Base-by-base conservation (phyloP, 179 eudicot species). In the Gypsophila paniculata region DNA sequence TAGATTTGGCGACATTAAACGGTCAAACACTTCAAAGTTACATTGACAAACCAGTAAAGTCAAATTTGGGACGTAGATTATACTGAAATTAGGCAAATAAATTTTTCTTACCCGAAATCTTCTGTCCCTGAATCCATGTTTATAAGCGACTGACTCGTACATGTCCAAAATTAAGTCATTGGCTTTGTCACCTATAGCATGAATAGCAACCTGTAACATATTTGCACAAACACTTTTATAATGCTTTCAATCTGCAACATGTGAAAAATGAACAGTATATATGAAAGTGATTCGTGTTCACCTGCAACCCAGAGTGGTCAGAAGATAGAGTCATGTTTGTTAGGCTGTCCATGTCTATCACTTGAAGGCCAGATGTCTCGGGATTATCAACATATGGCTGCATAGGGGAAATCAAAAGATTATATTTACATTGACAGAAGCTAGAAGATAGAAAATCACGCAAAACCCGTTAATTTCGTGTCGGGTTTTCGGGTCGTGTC, bases 151-250 rank as follows among this genome's bases (percentile, higher is more conserved):
- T 70, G 88, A 86, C 71, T 84, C 81, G 79, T 91, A 94, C 86
- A 89, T 73, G 76, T 91, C 94, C 86, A 94, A 83, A 69, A 94
- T 79, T 80, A 89, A 75, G 74, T 82, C 96, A 84, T 91, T 91
- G 46, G 99, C 96, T 73, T 65, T 85, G 74, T 94, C 99, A 71
- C 99, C 99, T 76, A 94, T 91, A 61, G 96, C 96, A 84, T 94
- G 99, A 76, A 94, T 79, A 70, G 96, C 94, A 68, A 94, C 92
- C 99, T 93, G 85, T 62, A 52, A 60, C 23, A 42, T 3, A 8
- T 42, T 55, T 32, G 42, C 39, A 70, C 13, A 75, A 44, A 8
- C 60, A 13, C 11, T 44, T 46, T 29, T 62, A 62, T 36, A 49
- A 6, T 42, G 65, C 48, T 71, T 21, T 17, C 36, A 70, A 21